Base-by-base conservation (phyloP, 1,284 basidiomycete genomes). In the Ceratobasidium sp. region DNA sequence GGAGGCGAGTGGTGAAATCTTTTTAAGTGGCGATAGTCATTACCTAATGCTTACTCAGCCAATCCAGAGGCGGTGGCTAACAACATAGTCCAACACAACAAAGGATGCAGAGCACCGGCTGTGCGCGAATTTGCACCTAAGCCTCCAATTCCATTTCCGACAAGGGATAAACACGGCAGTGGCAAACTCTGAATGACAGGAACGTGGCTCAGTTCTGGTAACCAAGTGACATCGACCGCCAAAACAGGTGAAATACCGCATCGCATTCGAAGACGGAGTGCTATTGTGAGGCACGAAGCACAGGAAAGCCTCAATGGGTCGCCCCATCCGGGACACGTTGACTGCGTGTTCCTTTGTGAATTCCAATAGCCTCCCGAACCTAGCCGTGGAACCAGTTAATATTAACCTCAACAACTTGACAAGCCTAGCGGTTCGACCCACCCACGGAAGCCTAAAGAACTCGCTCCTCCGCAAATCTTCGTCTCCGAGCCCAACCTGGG, bases 401-500 rank as follows among this genome's bases (percentile, higher is more conserved):
- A 67, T n/a, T 53, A 28, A 2, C 62, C 18, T 42, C 42, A 16
- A 72, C 18, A n/a, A 12, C 6, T 38, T 0, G 8, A 33, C 18
- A 48, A 38, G 5, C 12, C 62, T 3, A 42, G 28, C 16, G 36
- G 5, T 30, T 30, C 3, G 53, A 74, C 78, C 30, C 59, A 82
- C 92, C 95, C 95, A 97, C 3, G 92, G 91, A 76, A 96, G 83
- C 72, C 86, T 84, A 85, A 96, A 98, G 80, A 94, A 92, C 78
- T 96, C 94, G 77, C 92, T 94, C 59, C 94, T 82, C 75, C 91
- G 86, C 73, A 97, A 82, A 80, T 98, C 95, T 77, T 97, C 95
- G 73, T 92, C 91, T 21, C 66, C 66, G 18, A 59, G 66, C n/a
- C 44, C 42, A 46, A 54, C 42, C 42, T 59, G 53, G 2, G 66